Conservation (phyloP, 495 filamentous ascomycete species). For the Xylaria telfairii region DNA sequence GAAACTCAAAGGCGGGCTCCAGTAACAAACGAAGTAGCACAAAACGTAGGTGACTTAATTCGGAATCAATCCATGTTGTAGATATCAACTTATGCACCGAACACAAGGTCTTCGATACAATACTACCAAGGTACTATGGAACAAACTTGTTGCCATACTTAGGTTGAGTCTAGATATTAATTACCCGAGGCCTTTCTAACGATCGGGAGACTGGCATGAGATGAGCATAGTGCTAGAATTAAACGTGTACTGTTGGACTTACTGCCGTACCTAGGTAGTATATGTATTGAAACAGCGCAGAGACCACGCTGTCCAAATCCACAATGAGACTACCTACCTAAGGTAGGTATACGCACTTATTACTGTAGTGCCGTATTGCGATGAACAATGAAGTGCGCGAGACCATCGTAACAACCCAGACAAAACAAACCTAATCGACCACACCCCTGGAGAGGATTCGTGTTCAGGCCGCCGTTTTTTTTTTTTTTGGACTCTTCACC, state of each 20-base stretch:
- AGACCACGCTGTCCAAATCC: constrained; percentile 20
- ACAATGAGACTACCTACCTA: constrained; percentile 16
- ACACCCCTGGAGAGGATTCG: constrained; percentile 12
- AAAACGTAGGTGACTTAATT: neutral
- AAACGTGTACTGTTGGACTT: neutral
- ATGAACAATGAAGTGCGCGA: constrained; percentile 17
- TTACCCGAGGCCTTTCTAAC: neutral
- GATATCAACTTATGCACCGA: no score
- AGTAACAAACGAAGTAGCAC: neutral
- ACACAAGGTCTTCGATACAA: neutral
- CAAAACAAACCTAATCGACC: constrained; percentile 13
- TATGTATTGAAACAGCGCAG: neutral
- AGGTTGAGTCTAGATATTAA: neutral
- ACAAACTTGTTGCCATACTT: neutral
- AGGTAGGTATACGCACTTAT: neutral
- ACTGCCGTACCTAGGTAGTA: no score
- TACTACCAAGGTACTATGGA: no score
- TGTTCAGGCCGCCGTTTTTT: constrained; percentile 14
- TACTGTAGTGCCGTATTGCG: constrained; percentile 14
- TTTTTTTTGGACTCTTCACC: neutral
- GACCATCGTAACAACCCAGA: neutral
- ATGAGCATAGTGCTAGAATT: neutral
- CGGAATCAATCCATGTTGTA: neutral
- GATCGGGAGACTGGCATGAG: neutral
- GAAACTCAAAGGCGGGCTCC: neutral